phyloP scores from a whole-genome alignment of 1,284 basidiomycete species.

The Melampsora americana region DNA sequence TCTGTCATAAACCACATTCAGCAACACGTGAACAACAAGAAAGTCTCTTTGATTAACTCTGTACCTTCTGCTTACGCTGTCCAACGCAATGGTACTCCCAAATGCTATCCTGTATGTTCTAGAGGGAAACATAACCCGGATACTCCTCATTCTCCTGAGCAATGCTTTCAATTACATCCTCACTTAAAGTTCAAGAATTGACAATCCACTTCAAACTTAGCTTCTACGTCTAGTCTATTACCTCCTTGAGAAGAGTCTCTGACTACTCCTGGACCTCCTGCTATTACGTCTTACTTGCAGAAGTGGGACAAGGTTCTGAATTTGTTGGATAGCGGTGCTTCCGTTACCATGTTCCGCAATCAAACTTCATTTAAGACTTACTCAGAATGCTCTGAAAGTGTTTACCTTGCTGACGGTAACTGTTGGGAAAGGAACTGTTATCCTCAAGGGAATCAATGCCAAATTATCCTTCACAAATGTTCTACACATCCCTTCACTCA shows the following conservation, averaged over 20 bases:
- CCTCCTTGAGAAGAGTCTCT: neutral
- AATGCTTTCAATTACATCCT: slow-evolving; percentile 13
- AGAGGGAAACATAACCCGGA: slow-evolving; percentile 4
- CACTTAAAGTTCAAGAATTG: neutral
- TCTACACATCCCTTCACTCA: neutral
- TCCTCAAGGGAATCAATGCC: neutral
- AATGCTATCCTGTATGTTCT: neutral
- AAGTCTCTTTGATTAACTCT: neutral
- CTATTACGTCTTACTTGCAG: neutral
- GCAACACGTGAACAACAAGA: neutral
- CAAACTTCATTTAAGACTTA: neutral
- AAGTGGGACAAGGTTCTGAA: neutral
- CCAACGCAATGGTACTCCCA: neutral
- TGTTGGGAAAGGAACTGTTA: neutral
- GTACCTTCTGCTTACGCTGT: neutral
- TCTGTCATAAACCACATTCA: neutral
- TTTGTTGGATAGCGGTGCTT: slow-evolving; percentile 2
- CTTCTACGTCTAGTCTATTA: neutral
- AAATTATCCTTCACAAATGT: neutral
- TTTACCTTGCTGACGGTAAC: neutral
- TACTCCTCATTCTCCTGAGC: neutral
- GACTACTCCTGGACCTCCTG: neutral
- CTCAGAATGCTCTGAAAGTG: neutral
- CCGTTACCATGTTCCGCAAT: neutral
- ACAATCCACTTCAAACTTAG: neutral